Base-by-base conservation (phyloP, 169 alveolate species). In the Eimeria necatrix region DNA sequence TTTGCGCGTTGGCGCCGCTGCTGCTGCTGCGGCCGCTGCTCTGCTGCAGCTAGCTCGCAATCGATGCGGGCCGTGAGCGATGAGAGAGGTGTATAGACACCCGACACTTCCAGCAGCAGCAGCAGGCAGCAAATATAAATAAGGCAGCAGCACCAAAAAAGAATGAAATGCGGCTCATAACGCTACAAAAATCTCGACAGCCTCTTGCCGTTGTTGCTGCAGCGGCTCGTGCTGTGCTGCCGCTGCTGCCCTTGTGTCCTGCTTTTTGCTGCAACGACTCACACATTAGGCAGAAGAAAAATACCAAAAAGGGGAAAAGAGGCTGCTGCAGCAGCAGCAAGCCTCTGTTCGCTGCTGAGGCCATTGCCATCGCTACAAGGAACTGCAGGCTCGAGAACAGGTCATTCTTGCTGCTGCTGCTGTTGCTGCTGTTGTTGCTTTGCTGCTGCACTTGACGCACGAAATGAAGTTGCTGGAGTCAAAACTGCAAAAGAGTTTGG, bases 351-450 rank as follows among this genome's bases (percentile, higher is more conserved):
- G 83, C 83, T 73, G 83, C 83, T 73, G 83, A 73, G 83, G 83
- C 83, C 83, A 73, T 73, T 73, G 83, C 83, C 52, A n/a, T 22
- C 12, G 24, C 7, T 41, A n/a, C 48, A 6, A 0, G 51, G 2
- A 48, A 73, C 83, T 7, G 83, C 52, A 26, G 22, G 51, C 83
- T n/a, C 48, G 52, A 73, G 26, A 64, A 32, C 74, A 20, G 52
- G 52, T 73, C 83, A 73, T 73, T 41, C 52, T 73, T 24, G 83
- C 83, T 73, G 48, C 48, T 73, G 52, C 83, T 73, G 83, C 83
- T 73, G 83, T 48, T 73, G 83, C 9, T 71, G 83, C 83, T 22
- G 83, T 53, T 41, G 83, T 48, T 73, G 83, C 74, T 64, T 32
- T 32, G 41, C 41, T 32, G 41, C 41, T 32, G 41, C 74, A 64